A percentile compares a stretch with the other conserved stretches of the same genome.
Evolutionary conservation across 202 grass and related monocot genomes (phyloP).

Genomic region (Panicum virgatum): DNA sequence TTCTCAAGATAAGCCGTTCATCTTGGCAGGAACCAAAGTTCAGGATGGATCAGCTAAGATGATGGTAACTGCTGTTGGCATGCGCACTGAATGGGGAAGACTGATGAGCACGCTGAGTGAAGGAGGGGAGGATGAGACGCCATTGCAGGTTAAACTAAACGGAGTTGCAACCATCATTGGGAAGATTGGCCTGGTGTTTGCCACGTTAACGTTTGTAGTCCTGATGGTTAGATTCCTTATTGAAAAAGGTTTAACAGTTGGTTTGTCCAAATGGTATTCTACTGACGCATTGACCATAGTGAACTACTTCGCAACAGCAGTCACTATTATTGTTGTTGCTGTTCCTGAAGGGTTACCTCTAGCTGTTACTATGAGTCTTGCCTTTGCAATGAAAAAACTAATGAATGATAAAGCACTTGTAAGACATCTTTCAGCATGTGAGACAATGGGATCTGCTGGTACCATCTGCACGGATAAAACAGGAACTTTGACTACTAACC

Average conservation of each 20-base stretch:
- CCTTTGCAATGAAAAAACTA: slow-evolving; percentile 98
- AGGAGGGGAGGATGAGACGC: slow-evolving; percentile 88
- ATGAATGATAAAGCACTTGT: slow-evolving; percentile 97
- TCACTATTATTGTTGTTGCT: slow-evolving; percentile 95
- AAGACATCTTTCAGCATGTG: slow-evolving; percentile 85
- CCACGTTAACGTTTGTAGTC: slow-evolving; percentile 74
- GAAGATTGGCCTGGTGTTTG: slow-evolving; percentile 79
- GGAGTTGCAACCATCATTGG: slow-evolving; percentile 84
- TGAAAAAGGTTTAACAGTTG: slow-evolving; percentile 52
- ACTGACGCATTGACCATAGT: slow-evolving; percentile 72
- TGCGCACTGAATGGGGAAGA: slow-evolving; percentile 84
- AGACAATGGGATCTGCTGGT: slow-evolving; percentile 88
- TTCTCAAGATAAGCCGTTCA: slow-evolving; percentile 69
- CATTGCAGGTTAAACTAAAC: slow-evolving; percentile 86
- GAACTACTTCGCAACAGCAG: slow-evolving; percentile 80
- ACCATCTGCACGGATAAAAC: slow-evolving; percentile 97
- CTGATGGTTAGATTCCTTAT: slow-evolving; percentile 64
- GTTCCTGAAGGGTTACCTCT: slow-evolving; percentile 92
- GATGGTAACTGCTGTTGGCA: slow-evolving; percentile 72
- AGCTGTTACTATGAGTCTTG: slow-evolving; percentile 91
- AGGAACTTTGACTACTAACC: slow-evolving; percentile 90
- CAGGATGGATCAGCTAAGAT: slow-evolving; percentile 88
- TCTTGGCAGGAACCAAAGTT: slow-evolving; percentile 82
- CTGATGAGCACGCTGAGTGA: slow-evolving; percentile 81
- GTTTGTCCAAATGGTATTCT: slow-evolving; percentile 65